Evolutionary conservation across 75 land plant genomes (phyloP), one percentile per base, ranked within the genome.

Genomic region (Picea glauca): DNA sequence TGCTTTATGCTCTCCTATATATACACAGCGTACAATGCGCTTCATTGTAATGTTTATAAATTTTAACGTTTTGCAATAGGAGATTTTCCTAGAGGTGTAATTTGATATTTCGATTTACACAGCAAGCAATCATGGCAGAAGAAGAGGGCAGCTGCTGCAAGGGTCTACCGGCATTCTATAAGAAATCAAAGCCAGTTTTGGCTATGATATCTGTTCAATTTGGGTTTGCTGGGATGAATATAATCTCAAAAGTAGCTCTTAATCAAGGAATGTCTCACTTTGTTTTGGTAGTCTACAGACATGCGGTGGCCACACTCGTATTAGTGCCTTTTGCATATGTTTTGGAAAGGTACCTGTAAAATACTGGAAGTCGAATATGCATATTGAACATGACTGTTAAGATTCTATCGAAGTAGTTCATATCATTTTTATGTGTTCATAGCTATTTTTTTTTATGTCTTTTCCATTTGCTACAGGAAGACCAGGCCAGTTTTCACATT

Each of bases 271-370:
- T 84, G 89, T 84, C 80, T 63, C 76, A 26, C 56, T 82, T 75
- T 72, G 74, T 87, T 9, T 87, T 87, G 72, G 68, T 85, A 17
- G 78, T 87, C 72, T 87, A 87, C 35, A 77, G 89, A 60, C 89
- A 87, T 40, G 80, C 78, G 30, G 57, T 60, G 4, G 86, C 82
- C 6, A 78, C 87, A 9, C 3, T 80, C 2, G 68, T 82, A 67
- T 57, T 84, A 20, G 26, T 54, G 1, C 86, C 89, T 46, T 8
- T 87, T 18, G 77, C 87, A 3, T 12, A 80, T 12, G 58, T 78
- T 13, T 46, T 84, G 2, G 84, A 80, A 67, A 74, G 86, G 89
- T 82, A 38, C 6, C 0, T 20, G 63, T 5, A 15, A 18, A 4
- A 62, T 62, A 21, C 63, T 11, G 56, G n/a, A n/a, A n/a, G n/a